Base-by-base conservation (phyloP, 2,329 filamentous ascomycete genomes). In the Monosporascus sp. region DNA sequence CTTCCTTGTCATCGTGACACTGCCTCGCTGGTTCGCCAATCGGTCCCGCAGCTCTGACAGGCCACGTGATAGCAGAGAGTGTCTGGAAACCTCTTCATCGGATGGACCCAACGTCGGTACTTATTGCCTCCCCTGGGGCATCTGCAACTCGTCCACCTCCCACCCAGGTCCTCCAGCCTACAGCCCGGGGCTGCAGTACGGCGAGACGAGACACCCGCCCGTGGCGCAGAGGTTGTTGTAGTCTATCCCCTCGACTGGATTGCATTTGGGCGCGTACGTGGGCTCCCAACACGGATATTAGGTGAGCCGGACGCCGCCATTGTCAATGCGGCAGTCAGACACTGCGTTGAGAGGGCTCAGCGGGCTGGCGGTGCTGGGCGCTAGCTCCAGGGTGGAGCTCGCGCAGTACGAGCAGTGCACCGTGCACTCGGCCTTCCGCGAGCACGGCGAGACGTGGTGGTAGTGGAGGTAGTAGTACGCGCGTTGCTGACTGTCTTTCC, bases 31-130 rank as follows among this genome's bases (percentile, higher is more conserved):
- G 9, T 31, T 5, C 3, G 3, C 22, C 15, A 44, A 53, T 78
- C 74, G 11, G 70, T 55, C 45, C 65, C 67, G 55, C 78, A 81
- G 3, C 59, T 60, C 39, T 67, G 63, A 60, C 78, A 82, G 49
- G 78, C 72, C n/a, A 67, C 65, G 54, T 81, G 79, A 56, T 78
- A 78, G 63, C 78, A 82, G 45, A 79, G 74, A 1, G 75, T 76
- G 56, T 80, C 74, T 9, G 77, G 75, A 55, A 74, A 74, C 14
- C 69, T 70, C 50, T 67, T 70, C 71, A 75, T 73, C 50, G 67
- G 72, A 55, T 77, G 74, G 36, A 71, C 65, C 58, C 78, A 81
- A 67, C 69, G 75, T 22, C 69, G 66, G 48, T 72, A 72, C 5
- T 68, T 65, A 54, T 81, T 81, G 5, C 69, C 73, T 7, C 74